phyloP scores from a whole-genome alignment of 345 rosid genomes.

The Corchorus capsularis region DNA sequence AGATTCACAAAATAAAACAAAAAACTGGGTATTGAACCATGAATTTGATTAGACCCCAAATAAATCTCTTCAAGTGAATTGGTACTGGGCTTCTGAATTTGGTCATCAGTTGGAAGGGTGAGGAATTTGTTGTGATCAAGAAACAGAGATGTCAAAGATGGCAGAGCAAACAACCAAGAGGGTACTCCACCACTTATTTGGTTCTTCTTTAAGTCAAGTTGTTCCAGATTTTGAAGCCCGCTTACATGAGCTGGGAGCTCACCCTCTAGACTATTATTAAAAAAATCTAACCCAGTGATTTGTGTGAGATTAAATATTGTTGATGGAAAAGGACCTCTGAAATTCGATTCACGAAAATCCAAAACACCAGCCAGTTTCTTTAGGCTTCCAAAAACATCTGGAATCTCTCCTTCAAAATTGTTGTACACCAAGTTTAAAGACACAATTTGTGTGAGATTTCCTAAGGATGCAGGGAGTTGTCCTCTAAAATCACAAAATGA shows the following conservation, averaged over 20 bases:
- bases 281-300: not conserved
- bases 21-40: slow-evolving; percentile 9
- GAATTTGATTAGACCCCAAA: not conserved
- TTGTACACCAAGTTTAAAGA: not conserved
- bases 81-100: not conserved
- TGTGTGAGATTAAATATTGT: slow-evolving; percentile 4
- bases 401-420: not conserved
- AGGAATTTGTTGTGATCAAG: not conserved
- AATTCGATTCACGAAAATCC: not conserved
- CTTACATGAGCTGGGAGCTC: not conserved
- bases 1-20: slow-evolving; percentile 6
- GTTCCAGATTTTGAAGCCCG: not conserved
- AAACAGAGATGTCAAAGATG: not conserved
- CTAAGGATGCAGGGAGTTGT: not conserved
- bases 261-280: not conserved
- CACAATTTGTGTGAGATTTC: not conserved
- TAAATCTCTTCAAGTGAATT: not conserved
- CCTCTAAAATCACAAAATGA: too few species aligned
- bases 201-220: not conserved
- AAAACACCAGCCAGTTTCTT: not conserved
- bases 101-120: not conserved
- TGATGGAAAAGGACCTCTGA: slow-evolving; percentile 30
- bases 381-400: not conserved
- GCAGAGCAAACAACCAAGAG: not conserved
- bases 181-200: not conserved